Evolutionary conservation across 208 protist genomes (phyloP).

Genomic region (Strigomonas culicis): DNA sequence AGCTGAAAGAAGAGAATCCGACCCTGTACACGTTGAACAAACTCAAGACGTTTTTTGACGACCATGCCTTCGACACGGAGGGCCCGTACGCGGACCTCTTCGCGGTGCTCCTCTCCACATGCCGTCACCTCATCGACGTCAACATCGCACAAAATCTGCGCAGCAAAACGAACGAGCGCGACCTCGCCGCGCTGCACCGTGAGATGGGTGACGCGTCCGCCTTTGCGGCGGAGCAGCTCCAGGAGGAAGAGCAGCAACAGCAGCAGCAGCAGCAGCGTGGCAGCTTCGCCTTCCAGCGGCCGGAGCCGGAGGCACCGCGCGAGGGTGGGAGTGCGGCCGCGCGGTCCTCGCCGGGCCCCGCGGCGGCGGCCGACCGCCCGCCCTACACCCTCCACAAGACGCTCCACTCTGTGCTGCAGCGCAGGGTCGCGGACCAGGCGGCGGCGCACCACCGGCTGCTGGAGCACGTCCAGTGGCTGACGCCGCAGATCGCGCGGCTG

Average conservation of each 20-base stretch:
- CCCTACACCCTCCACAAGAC: background rate
- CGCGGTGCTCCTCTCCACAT: slow-evolving; percentile 54
- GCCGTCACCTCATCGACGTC: slow-evolving; percentile 54
- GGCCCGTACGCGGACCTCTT: slow-evolving; percentile 71
- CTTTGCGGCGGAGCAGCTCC: background rate
- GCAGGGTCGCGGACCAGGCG: background rate
- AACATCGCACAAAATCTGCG: slow-evolving; percentile 8
- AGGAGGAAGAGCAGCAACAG: background rate
- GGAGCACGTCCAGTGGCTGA: slow-evolving; percentile 6
- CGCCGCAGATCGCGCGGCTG: slow-evolving; percentile 10
- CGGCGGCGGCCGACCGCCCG: background rate
- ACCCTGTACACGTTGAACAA: slow-evolving; percentile 27
- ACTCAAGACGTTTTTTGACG: slow-evolving; percentile 41
- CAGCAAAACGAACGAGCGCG: slow-evolving; percentile 6
- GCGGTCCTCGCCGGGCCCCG: no score
- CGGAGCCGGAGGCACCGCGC: background rate
- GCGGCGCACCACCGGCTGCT: background rate
- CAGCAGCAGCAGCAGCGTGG: no score
- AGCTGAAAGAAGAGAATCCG: background rate
- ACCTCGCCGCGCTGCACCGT: slow-evolving; percentile 9
- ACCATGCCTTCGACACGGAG: slow-evolving; percentile 65
- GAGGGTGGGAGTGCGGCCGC: background rate
- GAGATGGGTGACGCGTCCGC: slow-evolving; percentile 13
- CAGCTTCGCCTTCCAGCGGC: no score
- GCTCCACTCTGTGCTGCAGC: background rate